Percentiles rank a stretch among this genome's conserved stretches.
Conservation (phyloP, 768 basidiomycete species). For the Phaffia australis region DNA sequence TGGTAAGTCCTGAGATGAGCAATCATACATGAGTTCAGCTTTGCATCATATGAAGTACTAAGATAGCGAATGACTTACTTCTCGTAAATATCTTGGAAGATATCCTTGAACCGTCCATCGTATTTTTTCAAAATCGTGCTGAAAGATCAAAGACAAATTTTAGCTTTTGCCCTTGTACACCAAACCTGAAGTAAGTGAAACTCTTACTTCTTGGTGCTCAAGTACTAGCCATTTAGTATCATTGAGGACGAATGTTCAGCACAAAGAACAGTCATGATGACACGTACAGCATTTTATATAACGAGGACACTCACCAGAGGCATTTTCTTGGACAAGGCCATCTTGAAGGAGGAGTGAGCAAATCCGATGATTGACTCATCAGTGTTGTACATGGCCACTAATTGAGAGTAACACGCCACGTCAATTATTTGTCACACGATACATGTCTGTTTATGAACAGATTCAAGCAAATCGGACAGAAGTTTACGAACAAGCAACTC, state of each 20-base stretch:
- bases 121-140: conserved; percentile 53
- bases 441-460: background rate
- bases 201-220: conserved; percentile 82
- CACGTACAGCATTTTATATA: background rate
- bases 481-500: conserved; percentile 52
- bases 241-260: background rate
- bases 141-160: background rate
- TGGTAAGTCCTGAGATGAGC: conserved; percentile 48
- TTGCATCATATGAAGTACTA: background rate
- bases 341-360: conserved; percentile 96
- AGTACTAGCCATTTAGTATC: conserved; percentile 51
- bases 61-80: conserved; percentile 33
- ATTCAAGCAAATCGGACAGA: background rate
- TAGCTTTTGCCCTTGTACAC: background rate
- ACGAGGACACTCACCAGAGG: conserved; percentile 33
- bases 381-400: conserved; percentile 92
- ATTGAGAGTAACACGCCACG: background rate
- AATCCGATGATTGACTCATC: conserved; percentile 94
- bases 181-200: background rate
- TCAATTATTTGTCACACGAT: background rate
- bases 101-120: conserved; percentile 98
- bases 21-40: background rate
- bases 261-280: background rate
- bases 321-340: conserved; percentile 56
- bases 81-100: conserved; percentile 95